These are phyloP conservation scores for Trichoderma koningii DNA, from an alignment of 2,329 filamentous ascomycete species.

Conservation along the genomic window DNA sequence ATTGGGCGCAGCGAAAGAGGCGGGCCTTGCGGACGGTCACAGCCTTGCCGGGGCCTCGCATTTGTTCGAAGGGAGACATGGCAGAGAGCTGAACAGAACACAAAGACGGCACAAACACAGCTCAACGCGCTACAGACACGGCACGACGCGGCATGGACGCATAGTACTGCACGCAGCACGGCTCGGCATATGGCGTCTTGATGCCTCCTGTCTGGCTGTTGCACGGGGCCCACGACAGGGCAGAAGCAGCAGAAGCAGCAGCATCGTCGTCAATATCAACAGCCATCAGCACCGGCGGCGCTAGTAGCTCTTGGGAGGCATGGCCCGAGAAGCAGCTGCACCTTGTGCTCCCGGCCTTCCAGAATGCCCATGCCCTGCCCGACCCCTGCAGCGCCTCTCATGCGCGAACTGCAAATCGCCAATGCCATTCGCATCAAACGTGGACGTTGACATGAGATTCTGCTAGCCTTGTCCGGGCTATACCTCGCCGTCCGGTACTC, in stretches of 20 bases:
- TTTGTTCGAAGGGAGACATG: no score
- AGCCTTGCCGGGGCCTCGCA: not conserved
- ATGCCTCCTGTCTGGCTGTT: not conserved
- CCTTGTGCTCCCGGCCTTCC: slow-evolving; percentile 17
- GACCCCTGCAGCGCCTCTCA: slow-evolving; percentile 9
- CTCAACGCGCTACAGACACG: no score
- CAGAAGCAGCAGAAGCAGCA: not conserved
- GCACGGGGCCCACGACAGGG: not conserved
- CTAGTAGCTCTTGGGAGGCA: no score
- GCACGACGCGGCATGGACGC: not conserved
- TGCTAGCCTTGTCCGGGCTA: not conserved
- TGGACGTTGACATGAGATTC: not conserved
- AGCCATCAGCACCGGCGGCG: not conserved
- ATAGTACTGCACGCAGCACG: not conserved
- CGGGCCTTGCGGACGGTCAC: not conserved
- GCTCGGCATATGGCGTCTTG: not conserved
- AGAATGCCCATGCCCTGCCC: slow-evolving; percentile 13
- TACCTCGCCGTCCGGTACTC: slow-evolving; percentile 20
- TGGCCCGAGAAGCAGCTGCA: not conserved
- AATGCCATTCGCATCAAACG: not conserved
- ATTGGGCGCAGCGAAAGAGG: not conserved
- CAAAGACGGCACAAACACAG: no score
- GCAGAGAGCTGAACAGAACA: no score
- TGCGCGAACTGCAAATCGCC: slow-evolving; percentile 22
- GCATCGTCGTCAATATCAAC: not conserved